Evolutionary conservation across 176 grass and related monocot genomes (phyloP).

Genomic region (Dactylis glomerata): DNA sequence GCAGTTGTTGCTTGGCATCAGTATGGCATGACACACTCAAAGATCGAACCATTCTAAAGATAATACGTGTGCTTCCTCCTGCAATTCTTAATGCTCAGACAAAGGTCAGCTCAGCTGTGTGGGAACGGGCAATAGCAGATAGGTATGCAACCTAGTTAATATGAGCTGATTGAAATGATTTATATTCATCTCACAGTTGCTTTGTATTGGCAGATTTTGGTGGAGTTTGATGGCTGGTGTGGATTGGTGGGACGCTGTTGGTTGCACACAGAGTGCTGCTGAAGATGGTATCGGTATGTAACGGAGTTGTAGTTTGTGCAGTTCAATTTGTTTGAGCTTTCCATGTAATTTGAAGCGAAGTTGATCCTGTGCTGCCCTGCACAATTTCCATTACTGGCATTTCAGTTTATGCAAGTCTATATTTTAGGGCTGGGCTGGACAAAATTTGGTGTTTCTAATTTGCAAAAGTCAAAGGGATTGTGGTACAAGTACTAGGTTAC

Average conservation of each 20-base stretch:
- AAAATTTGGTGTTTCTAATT: neutral
- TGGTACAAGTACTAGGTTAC: neutral
- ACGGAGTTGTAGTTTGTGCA: constrained; percentile 26
- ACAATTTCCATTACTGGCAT: neutral
- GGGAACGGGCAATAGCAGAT: constrained; percentile 94
- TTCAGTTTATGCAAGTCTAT: constrained; percentile 3
- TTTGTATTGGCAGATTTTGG: constrained; percentile 74
- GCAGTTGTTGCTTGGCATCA: constrained; percentile 88
- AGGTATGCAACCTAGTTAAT: constrained; percentile 53
- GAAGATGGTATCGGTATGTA: constrained; percentile 96
- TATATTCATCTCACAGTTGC: neutral
- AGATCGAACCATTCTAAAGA: constrained; percentile 93
- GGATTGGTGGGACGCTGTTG: constrained; percentile 99
- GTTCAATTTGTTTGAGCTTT: neutral
- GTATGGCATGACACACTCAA: constrained; percentile 97
- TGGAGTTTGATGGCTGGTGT: constrained; percentile 93
- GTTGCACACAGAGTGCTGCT: constrained; percentile 95
- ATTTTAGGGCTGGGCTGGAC: neutral
- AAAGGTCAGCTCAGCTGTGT: constrained; percentile 78
- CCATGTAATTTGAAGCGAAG: constrained; percentile 1
- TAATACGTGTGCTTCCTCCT: constrained; percentile 95
- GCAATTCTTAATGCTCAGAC: constrained; percentile 65
- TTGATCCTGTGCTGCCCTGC: neutral
- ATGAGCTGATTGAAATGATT: constrained; percentile 26
- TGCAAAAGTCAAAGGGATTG: constrained; percentile 2